Base-by-base conservation (phyloP, 2,329 filamentous ascomycete species). In the Aureobasidium melanogenum region DNA sequence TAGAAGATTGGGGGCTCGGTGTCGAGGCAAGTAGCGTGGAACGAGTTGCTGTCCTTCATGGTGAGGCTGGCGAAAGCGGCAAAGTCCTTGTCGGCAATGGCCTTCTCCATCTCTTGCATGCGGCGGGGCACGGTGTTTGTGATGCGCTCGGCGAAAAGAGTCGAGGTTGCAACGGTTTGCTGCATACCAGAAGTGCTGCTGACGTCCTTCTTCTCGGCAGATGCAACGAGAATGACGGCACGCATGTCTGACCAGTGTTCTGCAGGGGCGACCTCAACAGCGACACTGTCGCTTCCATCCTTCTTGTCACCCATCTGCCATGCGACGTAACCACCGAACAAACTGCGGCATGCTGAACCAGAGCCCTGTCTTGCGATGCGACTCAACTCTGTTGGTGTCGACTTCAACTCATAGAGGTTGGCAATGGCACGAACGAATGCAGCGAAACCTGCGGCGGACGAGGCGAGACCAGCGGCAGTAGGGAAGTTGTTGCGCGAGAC, bases 401-500 rank as follows among this genome's bases (percentile, higher is more conserved):
- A 84, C 5, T 88, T 87, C 7, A 99, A 85, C 72, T 89, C 82
- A 78, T 97, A 99, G 43, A 99, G 84, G 74, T 97, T 84, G 38
- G 94, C 94, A 68, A 99, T 90, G 66, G 90, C 92, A 62, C 91
- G 84, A 22, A 97, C 82, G 0, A 86, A 76, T 14, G 84, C 84
- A 38, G 84, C 84, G 67, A 87, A 85, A 26, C 84, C 84, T n/a
- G 84, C 84, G n/a, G 84, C 84, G 24, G 79, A 80, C 66, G 79
- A 81, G 43, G 84, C 84, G 30, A 99, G 85, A 7, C 94, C 94
- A 5, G 94, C 94, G 28, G 94, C 94, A 2, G 94, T 99, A 65
- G 94, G 94, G 82, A 99, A 99, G 82, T 99, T 99, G 83, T 99
- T 99, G 79, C 94, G 89, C 62, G 89, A 94, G 61, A 97, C 91